A percentile compares a stretch with the other conserved stretches of the same genome.
phyloP scores from a whole-genome alignment of 208 protist genomes.

The Trypanosoma congolense region DNA sequence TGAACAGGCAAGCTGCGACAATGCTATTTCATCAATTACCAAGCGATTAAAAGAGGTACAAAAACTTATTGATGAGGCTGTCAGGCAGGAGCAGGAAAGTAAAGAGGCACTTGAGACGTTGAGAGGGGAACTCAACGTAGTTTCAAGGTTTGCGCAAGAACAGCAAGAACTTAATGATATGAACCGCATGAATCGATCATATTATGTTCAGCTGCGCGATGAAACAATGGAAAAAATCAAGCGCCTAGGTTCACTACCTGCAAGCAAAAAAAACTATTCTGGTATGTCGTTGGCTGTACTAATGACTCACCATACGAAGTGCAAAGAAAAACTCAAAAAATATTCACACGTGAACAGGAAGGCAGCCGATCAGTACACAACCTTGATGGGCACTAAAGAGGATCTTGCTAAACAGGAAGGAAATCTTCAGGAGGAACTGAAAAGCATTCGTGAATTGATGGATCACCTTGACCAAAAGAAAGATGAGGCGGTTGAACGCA shows the following conservation, averaged over 20 bases:
- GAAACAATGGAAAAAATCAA: constrained; percentile 88
- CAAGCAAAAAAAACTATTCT: constrained; percentile 40
- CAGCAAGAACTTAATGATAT: constrained; percentile 53
- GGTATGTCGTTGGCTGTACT: constrained; percentile 64
- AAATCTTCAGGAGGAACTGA: constrained; percentile 71
- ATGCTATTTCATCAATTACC: constrained; percentile 38
- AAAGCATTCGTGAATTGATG: constrained; percentile 94
- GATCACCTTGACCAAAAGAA: constrained; percentile 95
- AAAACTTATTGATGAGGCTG: constrained; percentile 29
- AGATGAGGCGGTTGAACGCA: constrained; percentile 96
- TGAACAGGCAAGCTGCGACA: constrained; percentile 53
- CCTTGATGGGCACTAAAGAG: constrained; percentile 84
- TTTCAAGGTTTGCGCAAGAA: constrained; percentile 47
- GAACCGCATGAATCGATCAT: constrained; percentile 51
- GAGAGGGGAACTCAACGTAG: constrained; percentile 29
- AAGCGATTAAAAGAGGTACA: constrained; percentile 43
- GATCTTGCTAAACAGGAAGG: constrained; percentile 77
- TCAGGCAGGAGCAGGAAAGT: constrained; percentile 36
- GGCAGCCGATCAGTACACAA: constrained; percentile 96
- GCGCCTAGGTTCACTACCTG: constrained; percentile 86
- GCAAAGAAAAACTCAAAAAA: constrained; percentile 83
- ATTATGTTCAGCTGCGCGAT: constrained; percentile 79
- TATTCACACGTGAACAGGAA: constrained; percentile 98
- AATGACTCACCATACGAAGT: constrained; percentile 69
- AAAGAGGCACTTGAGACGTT: constrained; percentile 46